Conservation (phyloP, 1,139 yeast species). For the Geotrichum europaeum region DNA sequence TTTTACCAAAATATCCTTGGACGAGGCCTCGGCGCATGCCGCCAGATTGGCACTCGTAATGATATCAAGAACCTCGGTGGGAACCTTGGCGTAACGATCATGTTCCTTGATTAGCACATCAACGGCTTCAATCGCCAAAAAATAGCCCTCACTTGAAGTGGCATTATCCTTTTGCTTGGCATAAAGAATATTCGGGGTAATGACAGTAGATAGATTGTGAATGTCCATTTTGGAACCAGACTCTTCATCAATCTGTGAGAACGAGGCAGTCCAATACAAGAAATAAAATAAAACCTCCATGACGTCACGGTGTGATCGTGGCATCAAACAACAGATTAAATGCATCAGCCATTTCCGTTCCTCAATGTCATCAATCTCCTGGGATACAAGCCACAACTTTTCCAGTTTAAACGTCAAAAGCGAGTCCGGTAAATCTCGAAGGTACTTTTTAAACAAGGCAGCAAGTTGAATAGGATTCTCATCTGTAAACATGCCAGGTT, state of each 20-base stretch:
- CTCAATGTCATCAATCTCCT: conserved; percentile 42
- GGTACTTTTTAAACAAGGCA: conserved; percentile 84
- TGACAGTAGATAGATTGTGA: conserved; percentile 90
- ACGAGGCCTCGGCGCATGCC: conserved; percentile 19
- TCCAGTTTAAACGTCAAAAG: conserved; percentile 71
- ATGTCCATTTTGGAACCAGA: conserved; percentile 93
- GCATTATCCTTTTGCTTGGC: conserved; percentile 26
- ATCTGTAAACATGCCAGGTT: conserved; percentile 62
- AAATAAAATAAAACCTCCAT: conserved; percentile 82
- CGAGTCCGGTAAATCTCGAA: conserved; percentile 91
- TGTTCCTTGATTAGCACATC: conserved; percentile 78
- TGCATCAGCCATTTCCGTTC: conserved; percentile 56
- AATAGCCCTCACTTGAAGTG: conserved; percentile 63
- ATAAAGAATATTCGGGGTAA: conserved; percentile 85
- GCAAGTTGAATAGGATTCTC: conserved; percentile 93
- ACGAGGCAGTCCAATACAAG: conserved; percentile 93
- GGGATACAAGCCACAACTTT: conserved; percentile 76
- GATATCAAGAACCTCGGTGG: conserved; percentile 48
- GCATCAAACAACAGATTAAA: conserved; percentile 72
- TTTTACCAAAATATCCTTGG: conserved; percentile 31
- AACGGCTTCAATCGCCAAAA: conserved; percentile 74
- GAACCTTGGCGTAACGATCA: conserved; percentile 74
- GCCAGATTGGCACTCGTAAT: neutral
- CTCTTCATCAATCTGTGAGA: conserved; percentile 58
- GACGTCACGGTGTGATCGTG: conserved; percentile 74